These are phyloP conservation scores for Blastobotrys muscicola DNA, from an alignment of 805 yeast genomes.

Conservation along the genomic window DNA sequence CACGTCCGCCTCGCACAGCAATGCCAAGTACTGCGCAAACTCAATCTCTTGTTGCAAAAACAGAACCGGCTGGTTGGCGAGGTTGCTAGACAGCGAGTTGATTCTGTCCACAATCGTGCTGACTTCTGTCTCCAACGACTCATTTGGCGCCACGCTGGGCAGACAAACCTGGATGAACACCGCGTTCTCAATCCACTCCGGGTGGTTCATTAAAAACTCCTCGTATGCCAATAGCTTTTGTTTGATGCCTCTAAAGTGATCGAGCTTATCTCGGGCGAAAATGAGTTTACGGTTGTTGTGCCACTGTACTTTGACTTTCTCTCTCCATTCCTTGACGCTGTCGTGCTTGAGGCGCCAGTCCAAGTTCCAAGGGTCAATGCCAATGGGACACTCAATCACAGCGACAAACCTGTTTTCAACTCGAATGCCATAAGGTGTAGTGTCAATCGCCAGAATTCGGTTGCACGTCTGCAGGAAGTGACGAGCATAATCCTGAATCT, in stretches of 20 bases:
- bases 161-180: constrained; percentile 78
- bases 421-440: constrained; percentile 79
- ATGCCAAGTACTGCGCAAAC: constrained; percentile 81
- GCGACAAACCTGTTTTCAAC: constrained; percentile 32
- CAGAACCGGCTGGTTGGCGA: constrained; percentile 74
- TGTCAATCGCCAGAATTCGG: constrained; percentile 73
- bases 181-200: constrained; percentile 55
- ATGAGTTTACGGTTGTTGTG: constrained; percentile 49
- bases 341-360: constrained; percentile 38
- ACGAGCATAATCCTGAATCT: constrained; percentile 85
- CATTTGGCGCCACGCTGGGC: constrained; percentile 44
- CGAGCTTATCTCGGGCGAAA: constrained; percentile 83
- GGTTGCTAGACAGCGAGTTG: constrained; percentile 67
- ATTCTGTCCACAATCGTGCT: constrained; percentile 75
- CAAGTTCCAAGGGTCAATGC: constrained; percentile 38
- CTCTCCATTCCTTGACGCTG: constrained; percentile 43
- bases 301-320: constrained; percentile 74
- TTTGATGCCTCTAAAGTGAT: constrained; percentile 76
- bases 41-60: constrained; percentile 81
- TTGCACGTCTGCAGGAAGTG: constrained; percentile 90
- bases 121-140: constrained; percentile 56
- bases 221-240: constrained; percentile 86
- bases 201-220: constrained; percentile 59
- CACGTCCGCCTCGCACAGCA: constrained; percentile 74
- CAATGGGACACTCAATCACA: constrained; percentile 31